Evolutionary conservation across 2,329 filamentous ascomycete species (phyloP).

Genomic region (Ophiostoma australiae): DNA sequence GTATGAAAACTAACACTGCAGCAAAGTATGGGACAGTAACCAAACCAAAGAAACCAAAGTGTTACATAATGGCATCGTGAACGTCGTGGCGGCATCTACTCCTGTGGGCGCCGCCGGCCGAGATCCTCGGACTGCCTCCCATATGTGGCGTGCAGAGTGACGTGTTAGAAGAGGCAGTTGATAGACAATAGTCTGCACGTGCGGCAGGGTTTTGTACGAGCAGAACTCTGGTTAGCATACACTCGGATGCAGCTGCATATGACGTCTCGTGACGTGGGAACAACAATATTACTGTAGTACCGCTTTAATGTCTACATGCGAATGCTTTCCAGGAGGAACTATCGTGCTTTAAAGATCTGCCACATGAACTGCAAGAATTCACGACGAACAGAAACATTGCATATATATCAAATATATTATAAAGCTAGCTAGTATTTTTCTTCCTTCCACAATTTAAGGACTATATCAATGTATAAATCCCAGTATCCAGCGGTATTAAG

Average conservation of each 20-base stretch:
- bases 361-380: too few species aligned
- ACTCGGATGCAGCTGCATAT: background rate
- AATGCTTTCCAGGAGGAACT: too few species aligned
- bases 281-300: too few species aligned
- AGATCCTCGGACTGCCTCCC: background rate
- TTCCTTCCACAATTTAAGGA: background rate
- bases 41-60: background rate
- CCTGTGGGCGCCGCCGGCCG: conserved; percentile 1
- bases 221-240: background rate
- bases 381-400: too few species aligned
- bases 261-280: too few species aligned
- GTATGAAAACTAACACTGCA: too few species aligned
- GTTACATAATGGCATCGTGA: background rate
- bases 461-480: conserved; percentile 1
- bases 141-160: background rate
- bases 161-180: background rate
- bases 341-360: too few species aligned
- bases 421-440: background rate
- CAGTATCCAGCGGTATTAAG: background rate
- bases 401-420: conserved; percentile 7
- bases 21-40: background rate
- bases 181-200: background rate
- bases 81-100: background rate
- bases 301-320: too few species aligned
- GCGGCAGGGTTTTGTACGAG: background rate